phyloP scores from a whole-genome alignment of 768 basidiomycete species.

The Kwoniella europaea region DNA sequence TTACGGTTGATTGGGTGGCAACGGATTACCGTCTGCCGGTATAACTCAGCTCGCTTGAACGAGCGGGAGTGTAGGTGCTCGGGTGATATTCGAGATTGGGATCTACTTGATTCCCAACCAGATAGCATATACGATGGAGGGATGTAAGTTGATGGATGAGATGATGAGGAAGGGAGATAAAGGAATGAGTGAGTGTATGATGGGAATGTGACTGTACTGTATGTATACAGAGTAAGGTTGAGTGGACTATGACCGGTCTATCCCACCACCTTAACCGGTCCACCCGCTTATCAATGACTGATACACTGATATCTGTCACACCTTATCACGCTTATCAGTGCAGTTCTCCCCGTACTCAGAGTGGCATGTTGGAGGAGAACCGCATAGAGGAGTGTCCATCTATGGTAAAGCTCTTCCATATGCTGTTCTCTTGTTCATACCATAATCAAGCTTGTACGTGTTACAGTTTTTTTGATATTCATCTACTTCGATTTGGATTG shows the following conservation, averaged over 20 bases:
- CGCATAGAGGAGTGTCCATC: not conserved
- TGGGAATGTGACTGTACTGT: constrained; percentile 10
- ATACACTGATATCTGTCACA: not conserved
- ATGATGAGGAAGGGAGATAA: not conserved
- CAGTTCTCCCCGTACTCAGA: not conserved
- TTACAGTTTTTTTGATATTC: not conserved
- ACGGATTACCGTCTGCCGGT: too few species aligned
- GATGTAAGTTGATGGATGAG: not conserved
- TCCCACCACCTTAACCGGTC: constrained; percentile 7
- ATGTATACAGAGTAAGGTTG: not conserved
- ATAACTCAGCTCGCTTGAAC: too few species aligned
- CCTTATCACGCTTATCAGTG: constrained; percentile 6
- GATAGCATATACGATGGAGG: not conserved
- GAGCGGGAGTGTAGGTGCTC: not conserved
- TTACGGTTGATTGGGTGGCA: not conserved
- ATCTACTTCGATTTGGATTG: not conserved
- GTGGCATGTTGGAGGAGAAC: not conserved
- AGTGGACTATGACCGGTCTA: constrained; percentile 6
- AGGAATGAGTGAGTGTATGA: constrained; percentile 3
- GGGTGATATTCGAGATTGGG: not conserved
- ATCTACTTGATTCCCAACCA: too few species aligned
- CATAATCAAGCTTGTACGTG: too few species aligned
- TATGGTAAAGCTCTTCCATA: not conserved
- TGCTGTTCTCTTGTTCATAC: not conserved
- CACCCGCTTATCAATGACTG: constrained; percentile 10